Conservation (phyloP, 495 filamentous ascomycete species). For the Antarctomyces pellizariae region DNA sequence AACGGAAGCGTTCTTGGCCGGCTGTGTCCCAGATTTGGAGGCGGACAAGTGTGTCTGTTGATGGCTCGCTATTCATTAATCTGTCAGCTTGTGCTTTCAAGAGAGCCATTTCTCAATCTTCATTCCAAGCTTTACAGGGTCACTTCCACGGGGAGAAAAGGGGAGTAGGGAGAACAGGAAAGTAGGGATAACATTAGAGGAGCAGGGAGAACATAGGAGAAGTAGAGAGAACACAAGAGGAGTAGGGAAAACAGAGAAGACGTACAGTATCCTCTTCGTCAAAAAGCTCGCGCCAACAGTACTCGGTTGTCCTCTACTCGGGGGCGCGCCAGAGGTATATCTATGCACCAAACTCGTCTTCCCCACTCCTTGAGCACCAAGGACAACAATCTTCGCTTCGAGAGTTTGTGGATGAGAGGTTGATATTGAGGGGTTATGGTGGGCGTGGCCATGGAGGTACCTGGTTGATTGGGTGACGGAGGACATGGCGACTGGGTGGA, state of each 20-base stretch:
- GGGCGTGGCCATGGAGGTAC: not conserved
- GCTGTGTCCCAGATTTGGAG: slow-evolving; percentile 90
- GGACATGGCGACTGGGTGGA: no score
- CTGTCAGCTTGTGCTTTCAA: not conserved
- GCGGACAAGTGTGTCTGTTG: slow-evolving; percentile 50
- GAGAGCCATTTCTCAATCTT: not conserved
- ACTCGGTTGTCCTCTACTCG: slow-evolving; percentile 39
- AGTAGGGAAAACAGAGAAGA: slow-evolving; percentile 23
- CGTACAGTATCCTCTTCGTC: slow-evolving; percentile 77
- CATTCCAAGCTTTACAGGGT: no score
- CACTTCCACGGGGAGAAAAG: not conserved
- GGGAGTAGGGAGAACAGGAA: no score
- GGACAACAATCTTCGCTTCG: slow-evolving; percentile 82
- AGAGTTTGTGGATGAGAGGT: slow-evolving; percentile 16
- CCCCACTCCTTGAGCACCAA: slow-evolving; percentile 80
- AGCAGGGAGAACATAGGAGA: no score
- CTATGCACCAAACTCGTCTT: slow-evolving; percentile 84
- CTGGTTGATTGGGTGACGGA: no score
- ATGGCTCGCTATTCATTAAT: not conserved
- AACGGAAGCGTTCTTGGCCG: slow-evolving; percentile 86
- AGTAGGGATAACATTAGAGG: no score
- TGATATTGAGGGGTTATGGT: not conserved
- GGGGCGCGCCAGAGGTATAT: slow-evolving; percentile 52
- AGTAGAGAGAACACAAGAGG: not conserved
- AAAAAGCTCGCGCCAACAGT: slow-evolving; percentile 89